Percentiles rank a stretch among this genome's conserved stretches.
Conservation (phyloP, 1,284 basidiomycete genomes). For the Ceratobasidium sp. region DNA sequence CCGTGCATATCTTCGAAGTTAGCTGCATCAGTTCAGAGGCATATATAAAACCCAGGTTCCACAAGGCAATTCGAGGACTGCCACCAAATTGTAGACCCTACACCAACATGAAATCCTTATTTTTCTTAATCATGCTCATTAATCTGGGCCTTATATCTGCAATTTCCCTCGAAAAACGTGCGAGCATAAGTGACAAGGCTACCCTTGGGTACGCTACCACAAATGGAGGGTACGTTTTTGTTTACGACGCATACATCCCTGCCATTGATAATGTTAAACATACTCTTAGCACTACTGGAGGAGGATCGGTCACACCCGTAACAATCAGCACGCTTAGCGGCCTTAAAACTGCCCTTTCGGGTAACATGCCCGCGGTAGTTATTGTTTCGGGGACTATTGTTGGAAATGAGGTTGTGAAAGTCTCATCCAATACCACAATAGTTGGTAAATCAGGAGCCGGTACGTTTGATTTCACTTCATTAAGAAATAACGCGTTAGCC, state of each 20-base stretch:
- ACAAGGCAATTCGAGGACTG: too few species aligned
- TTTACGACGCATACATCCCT: not conserved
- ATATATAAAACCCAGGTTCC: too few species aligned
- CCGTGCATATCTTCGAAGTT: too few species aligned
- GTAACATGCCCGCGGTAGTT: slow-evolving; percentile 60
- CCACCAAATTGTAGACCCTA: too few species aligned
- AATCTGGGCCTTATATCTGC: not conserved
- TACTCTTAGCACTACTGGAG: slow-evolving; percentile 32
- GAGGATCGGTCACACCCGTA: slow-evolving; percentile 8
- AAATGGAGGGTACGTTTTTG: slow-evolving; percentile 3
- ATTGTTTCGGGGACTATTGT: slow-evolving; percentile 51
- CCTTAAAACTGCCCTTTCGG: slow-evolving; percentile 59
- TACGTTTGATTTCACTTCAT: not conserved
- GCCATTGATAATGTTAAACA: too few species aligned
- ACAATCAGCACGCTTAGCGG: slow-evolving; percentile 59
- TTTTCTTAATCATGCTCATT: not conserved
- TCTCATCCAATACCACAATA: not conserved
- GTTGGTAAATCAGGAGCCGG: slow-evolving; percentile 1
- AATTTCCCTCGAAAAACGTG: slow-evolving; percentile 14
- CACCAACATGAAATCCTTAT: not conserved
- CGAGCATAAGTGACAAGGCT: slow-evolving; percentile 17
- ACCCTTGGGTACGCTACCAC: slow-evolving; percentile 26
- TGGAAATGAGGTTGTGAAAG: slow-evolving; percentile 5
- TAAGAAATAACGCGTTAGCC: not conserved
- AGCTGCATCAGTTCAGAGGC: too few species aligned